These are phyloP conservation scores for Euryodendron excelsum DNA, from an alignment of 148 eudicot species.

Conservation along the genomic window DNA sequence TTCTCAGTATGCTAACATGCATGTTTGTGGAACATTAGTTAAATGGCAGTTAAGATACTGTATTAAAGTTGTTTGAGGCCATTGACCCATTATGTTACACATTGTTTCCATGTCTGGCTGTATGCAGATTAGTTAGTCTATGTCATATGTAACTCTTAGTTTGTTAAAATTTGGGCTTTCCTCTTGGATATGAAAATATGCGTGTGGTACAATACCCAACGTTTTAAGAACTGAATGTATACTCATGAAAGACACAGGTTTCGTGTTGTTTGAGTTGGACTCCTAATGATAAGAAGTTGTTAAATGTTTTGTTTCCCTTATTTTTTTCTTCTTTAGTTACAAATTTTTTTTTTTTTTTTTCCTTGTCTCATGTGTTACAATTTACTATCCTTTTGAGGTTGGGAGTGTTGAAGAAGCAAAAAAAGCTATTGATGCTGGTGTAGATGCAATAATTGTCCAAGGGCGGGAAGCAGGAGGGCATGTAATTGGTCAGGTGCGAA, in stretches of 20 bases:
- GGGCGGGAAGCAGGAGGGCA: slow-evolving; percentile 97
- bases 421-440: slow-evolving; percentile 64
- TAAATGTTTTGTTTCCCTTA: not conserved
- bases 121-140: not conserved
- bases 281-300: not conserved
- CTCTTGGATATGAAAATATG: slow-evolving; percentile 4
- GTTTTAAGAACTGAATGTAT: not conserved
- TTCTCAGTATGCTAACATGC: not conserved
- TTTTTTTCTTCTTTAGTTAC: not conserved
- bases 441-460: slow-evolving; percentile 88
- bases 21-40: not conserved
- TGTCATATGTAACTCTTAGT: not conserved
- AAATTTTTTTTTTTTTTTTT: too few species aligned
- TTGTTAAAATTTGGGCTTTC: not conserved
- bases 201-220: not conserved
- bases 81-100: not conserved
- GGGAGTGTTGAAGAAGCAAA: slow-evolving; percentile 77
- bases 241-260: not conserved
- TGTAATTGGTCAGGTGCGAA: slow-evolving; percentile 81
- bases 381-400: slow-evolving; percentile 40
- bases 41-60: not conserved
- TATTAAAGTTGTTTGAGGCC: not conserved
- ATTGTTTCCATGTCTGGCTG: not conserved
- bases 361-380: not conserved
- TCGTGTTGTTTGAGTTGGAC: not conserved